Percentiles rank a stretch among this genome's conserved stretches.
These are phyloP conservation scores for Sugiyamaella pinicola DNA, from an alignment of 1,139 yeast species.

Conservation along the genomic window DNA sequence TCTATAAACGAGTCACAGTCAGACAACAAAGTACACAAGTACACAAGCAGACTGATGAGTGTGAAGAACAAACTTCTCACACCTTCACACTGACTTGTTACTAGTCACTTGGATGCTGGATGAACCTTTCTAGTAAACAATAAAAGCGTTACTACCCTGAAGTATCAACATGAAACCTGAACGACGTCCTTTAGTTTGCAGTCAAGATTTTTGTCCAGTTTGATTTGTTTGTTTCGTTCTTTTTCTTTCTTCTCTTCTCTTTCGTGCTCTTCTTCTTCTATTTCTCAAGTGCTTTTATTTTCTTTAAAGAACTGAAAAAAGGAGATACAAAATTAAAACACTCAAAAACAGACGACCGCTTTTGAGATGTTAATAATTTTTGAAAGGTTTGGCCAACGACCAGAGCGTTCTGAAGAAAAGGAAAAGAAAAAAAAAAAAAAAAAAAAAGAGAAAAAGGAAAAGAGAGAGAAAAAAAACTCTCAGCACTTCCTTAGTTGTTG, in stretches of 20 bases:
- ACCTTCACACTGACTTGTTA: too few species aligned
- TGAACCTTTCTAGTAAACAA: too few species aligned
- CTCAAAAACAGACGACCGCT: constrained; percentile 15
- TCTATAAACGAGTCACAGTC: too few species aligned
- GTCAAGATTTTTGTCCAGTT: too few species aligned
- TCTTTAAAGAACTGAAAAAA: constrained; percentile 1
- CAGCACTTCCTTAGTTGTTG: neutral
- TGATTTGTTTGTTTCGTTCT: too few species aligned
- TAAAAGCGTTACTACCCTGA: neutral
- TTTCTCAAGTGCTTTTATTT: neutral
- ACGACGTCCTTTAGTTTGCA: too few species aligned
- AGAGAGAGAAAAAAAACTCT: constrained; percentile 10
- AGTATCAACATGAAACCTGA: neutral
- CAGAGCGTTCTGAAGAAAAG: constrained; percentile 20
- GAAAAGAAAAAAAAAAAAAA: constrained; percentile 13
- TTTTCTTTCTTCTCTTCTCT: neutral
- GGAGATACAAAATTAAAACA: constrained; percentile 12
- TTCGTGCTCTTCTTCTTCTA: constrained; percentile 5
- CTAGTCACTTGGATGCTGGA: too few species aligned
- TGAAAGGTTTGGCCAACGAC: constrained; percentile 20
- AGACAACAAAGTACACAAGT: too few species aligned
- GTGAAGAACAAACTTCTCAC: neutral
- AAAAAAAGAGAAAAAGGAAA: constrained; percentile 14
- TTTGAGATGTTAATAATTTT: constrained; percentile 17
- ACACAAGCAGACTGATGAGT: too few species aligned